These are phyloP conservation scores for Exophiala oligosperma DNA, from an alignment of 2,329 filamentous ascomycete genomes.

Conservation along the genomic window DNA sequence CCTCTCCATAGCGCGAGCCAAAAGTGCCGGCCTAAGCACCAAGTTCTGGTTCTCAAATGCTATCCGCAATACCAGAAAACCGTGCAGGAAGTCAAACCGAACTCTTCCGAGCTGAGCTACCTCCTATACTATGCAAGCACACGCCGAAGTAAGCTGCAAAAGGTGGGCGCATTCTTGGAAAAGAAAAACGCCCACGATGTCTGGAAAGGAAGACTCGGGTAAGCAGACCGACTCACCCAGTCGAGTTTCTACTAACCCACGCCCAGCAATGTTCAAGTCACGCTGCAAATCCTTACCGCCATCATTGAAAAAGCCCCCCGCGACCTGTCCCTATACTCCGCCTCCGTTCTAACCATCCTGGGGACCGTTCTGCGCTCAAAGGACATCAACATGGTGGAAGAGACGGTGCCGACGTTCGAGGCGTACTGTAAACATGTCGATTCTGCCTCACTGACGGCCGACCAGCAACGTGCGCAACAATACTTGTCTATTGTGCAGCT, in stretches of 20 bases:
- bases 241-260: conserved; percentile 11
- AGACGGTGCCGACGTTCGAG: conserved; percentile 81
- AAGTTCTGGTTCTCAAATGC: conserved; percentile 93
- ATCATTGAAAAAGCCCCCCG: conserved; percentile 91
- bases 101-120: conserved; percentile 95
- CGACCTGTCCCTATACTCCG: conserved; percentile 85
- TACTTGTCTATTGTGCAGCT: conserved; percentile 79
- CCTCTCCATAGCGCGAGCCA: conserved; percentile 60
- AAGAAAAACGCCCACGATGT: conserved; percentile 92
- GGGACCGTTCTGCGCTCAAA: conserved; percentile 78
- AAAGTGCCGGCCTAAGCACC: conserved; percentile 84
- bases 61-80: conserved; percentile 92
- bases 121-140: conserved; percentile 96
- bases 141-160: conserved; percentile 90
- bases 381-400: conserved; percentile 91
- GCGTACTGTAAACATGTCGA: conserved; percentile 89
- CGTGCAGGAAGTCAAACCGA: conserved; percentile 88
- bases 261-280: conserved; percentile 84
- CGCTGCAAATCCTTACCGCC: conserved; percentile 85
- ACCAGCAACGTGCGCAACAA: conserved; percentile 77
- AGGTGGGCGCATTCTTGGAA: conserved; percentile 91
- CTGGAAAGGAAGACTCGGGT: conserved; percentile 85
- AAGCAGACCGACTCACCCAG: conserved; percentile 34
- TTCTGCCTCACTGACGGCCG: conserved; percentile 77
- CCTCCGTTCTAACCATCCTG: conserved; percentile 80